Base-by-base conservation (phyloP, 805 yeast genomes). In the Teunomyces tritomae region DNA sequence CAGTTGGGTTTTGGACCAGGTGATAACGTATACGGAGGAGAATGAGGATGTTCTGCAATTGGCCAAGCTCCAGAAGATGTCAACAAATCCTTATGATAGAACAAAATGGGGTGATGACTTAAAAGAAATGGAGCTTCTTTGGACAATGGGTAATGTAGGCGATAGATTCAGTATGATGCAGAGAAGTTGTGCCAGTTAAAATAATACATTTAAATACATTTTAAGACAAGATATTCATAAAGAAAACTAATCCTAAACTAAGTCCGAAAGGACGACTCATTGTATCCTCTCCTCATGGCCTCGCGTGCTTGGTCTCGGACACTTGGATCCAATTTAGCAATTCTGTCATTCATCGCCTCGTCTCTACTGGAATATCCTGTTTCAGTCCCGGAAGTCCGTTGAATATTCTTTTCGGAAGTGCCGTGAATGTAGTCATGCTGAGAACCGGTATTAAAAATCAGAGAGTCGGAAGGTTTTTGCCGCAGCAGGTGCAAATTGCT, bases 1-100 rank as follows among this genome's bases (percentile, higher is more conserved):
- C 50, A 87, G 83, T 53, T 89, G 96, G 90, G 84, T 91, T 45
- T 71, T 94, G 46, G 89, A 89, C 46, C 91, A 90, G 51, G 96
- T 89, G 0, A 84, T 88, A 40, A 75, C 78, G 27, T 67, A 70
- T 39, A 75, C 83, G 0, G 71, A 76, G 32, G 87, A 82, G 1
- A 70, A 76, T 27, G 73, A 78, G 30, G 83, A 82, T 59, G 58
- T 74, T 9, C 68, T 73, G 0, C 68, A 78, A 36, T 69, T 90
- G 50, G 59, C 79, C 28, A 87, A 87, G 55, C 70, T 90, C 9
- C 74, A 83, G 48, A 70, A 74, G 45, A 88, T 92, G 96, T 71
- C 87, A 9, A 71, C 82, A 28, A 69, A 85, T 57, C 98, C 99
- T 0, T 91, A 79, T 63, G 85, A 85, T 52, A 69, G 69, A 3